A percentile compares a stretch with the other conserved stretches of the same genome.
These are phyloP conservation scores for Yamadazyma diospyri DNA, from an alignment of 1,139 yeast species.

Conservation along the genomic window DNA sequence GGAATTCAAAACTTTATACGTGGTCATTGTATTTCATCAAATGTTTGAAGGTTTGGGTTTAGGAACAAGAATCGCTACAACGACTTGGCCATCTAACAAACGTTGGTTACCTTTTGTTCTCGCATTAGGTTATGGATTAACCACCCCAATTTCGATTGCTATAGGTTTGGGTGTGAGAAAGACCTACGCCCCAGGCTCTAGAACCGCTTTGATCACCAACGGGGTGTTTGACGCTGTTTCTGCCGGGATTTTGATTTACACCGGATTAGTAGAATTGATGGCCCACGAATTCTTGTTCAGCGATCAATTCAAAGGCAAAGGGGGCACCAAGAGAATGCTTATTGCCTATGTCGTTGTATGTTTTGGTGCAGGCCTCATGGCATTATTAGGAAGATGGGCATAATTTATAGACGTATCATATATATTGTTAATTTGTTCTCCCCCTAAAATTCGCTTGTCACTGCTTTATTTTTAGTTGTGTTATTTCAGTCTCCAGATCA, in stretches of 20 bases:
- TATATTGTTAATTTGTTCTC: no score
- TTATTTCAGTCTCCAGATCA: no score
- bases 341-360: slow-evolving; percentile 45
- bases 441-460: no score
- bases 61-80: slow-evolving; percentile 79
- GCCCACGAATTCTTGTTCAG: slow-evolving; percentile 84
- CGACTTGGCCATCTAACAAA: slow-evolving; percentile 57
- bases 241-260: slow-evolving; percentile 80
- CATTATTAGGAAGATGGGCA: slow-evolving; percentile 88
- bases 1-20: slow-evolving; percentile 72
- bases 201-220: slow-evolving; percentile 62
- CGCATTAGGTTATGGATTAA: slow-evolving; percentile 59
- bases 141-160: slow-evolving; percentile 82
- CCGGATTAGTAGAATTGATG: slow-evolving; percentile 83
- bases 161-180: slow-evolving; percentile 82
- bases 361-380: slow-evolving; percentile 80
- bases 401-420: slow-evolving; percentile 26
- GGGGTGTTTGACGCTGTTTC: slow-evolving; percentile 84
- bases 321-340: slow-evolving; percentile 39
- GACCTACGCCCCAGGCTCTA: slow-evolving; percentile 57
- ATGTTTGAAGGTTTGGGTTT: slow-evolving; percentile 90
- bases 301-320: slow-evolving; percentile 53
- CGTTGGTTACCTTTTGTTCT: slow-evolving; percentile 56
- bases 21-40: slow-evolving; percentile 86
- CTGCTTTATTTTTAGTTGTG: no score